Percentiles rank a stretch among this genome's conserved stretches.
phyloP scores from a whole-genome alignment of 192 early-diverging fungal genomes.

The Coemansia javaensis region DNA sequence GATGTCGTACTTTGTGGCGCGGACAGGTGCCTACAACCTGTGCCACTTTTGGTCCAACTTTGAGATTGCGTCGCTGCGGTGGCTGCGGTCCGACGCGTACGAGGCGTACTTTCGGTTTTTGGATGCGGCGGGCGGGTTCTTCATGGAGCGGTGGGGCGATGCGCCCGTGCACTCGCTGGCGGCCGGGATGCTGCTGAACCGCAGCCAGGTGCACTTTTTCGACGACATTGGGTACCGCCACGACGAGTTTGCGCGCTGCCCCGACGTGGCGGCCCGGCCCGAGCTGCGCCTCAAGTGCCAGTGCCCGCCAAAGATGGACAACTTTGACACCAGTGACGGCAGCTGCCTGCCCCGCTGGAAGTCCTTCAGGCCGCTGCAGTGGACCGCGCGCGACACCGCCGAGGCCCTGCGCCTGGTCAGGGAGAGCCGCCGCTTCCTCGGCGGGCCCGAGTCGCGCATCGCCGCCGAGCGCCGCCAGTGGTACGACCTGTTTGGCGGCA shows the following conservation, averaged over 20 bases:
- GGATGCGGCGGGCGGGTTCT: constrained; percentile 67
- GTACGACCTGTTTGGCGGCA: constrained; percentile 32
- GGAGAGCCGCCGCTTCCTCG: neutral
- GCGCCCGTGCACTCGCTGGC: constrained; percentile 71
- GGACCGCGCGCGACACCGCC: constrained; percentile 17
- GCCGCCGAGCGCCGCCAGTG: constrained; percentile 28
- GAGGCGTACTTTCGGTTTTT: constrained; percentile 59
- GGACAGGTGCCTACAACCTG: constrained; percentile 53
- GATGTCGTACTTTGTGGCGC: constrained; percentile 35
- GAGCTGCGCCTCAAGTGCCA: constrained; percentile 19
- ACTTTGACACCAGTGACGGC: constrained; percentile 21
- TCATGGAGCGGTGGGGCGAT: constrained; percentile 78
- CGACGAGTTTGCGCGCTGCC: constrained; percentile 33
- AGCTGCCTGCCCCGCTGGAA: constrained; percentile 43
- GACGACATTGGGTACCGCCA: constrained; percentile 69
- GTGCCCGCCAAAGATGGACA: constrained; percentile 22
- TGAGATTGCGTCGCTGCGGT: constrained; percentile 66
- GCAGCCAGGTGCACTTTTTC: constrained; percentile 63
- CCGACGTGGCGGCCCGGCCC: neutral
- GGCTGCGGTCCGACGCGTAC: constrained; percentile 58
- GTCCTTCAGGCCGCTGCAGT: constrained; percentile 5
- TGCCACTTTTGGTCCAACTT: constrained; percentile 84
- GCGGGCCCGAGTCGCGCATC: constrained; percentile 12
- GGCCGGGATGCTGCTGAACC: constrained; percentile 52
- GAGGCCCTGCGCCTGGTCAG: constrained; percentile 29